These are phyloP conservation scores for Fistulifera solaris DNA, from an alignment of 108 stramenopile genomes.

Conservation along the genomic window DNA sequence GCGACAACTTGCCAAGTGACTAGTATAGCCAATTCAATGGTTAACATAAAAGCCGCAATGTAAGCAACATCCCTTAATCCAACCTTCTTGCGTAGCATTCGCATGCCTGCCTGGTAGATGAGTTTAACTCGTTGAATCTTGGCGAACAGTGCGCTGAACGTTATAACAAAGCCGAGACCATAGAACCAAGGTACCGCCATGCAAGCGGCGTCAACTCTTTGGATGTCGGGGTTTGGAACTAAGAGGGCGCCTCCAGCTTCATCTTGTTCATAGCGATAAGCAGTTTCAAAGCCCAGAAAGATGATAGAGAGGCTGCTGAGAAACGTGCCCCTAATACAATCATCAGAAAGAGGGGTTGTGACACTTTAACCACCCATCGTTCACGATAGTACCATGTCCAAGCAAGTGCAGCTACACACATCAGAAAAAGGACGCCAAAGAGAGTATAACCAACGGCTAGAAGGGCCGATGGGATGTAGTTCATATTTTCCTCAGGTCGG, in stretches of 20 bases:
- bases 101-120: slow-evolving; percentile 16
- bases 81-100: slow-evolving; percentile 17
- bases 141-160: slow-evolving; percentile 18
- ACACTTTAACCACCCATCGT: slow-evolving; percentile 16
- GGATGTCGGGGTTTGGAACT: slow-evolving; percentile 9
- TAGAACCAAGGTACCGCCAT: slow-evolving; percentile 33
- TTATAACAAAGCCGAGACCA: slow-evolving; percentile 22
- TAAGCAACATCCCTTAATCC: slow-evolving; percentile 11
- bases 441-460: slow-evolving; percentile 6
- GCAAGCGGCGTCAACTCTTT: slow-evolving; percentile 16
- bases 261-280: slow-evolving; percentile 11
- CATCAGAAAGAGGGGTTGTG: slow-evolving; percentile 21
- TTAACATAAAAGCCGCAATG: slow-evolving; percentile 17
- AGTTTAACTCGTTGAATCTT: slow-evolving; percentile 25
- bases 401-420: neutral
- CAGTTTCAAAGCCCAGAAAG: slow-evolving; percentile 17
- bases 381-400: slow-evolving; percentile 17
- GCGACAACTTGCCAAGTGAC: slow-evolving; percentile 19
- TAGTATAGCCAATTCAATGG: slow-evolving; percentile 14
- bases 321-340: slow-evolving; percentile 11
- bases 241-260: neutral
- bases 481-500: slow-evolving; percentile 20
- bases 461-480: slow-evolving; percentile 9
- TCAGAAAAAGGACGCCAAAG: slow-evolving; percentile 5
- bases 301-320: slow-evolving; percentile 11